Conservation (phyloP, 2,329 filamentous ascomycete species). For the Monosporascus sp. region DNA sequence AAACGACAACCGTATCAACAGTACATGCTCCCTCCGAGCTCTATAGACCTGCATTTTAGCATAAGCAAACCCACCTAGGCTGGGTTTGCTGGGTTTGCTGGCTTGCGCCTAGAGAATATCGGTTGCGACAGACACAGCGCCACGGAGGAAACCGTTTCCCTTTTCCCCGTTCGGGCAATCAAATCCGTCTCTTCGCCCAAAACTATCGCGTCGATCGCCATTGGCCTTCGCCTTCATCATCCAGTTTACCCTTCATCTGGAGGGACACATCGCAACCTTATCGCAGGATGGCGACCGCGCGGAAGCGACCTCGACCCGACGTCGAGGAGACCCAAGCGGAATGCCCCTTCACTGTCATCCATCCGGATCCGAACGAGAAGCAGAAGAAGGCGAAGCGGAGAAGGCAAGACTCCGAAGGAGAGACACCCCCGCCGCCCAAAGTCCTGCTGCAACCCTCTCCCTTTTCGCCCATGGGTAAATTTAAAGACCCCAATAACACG, state of each 20-base stretch:
- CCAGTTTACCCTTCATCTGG: background rate
- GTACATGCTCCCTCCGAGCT: too few species aligned
- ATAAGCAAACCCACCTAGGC: background rate
- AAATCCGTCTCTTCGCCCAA: background rate
- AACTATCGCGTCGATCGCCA: background rate
- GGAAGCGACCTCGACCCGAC: constrained; percentile 48
- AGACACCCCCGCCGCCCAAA: constrained; percentile 30
- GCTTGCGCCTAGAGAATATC: background rate
- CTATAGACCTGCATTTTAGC: background rate
- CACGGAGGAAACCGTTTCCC: constrained; percentile 1
- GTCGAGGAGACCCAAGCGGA: constrained; percentile 48
- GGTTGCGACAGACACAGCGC: background rate
- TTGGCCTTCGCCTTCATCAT: background rate
- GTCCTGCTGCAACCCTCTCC: constrained; percentile 47
- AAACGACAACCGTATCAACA: background rate
- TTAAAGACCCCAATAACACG: constrained; percentile 45
- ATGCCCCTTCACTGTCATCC: constrained; percentile 46
- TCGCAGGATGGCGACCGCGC: constrained; percentile 33
- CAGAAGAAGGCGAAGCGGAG: constrained; percentile 43
- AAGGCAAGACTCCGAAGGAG: constrained; percentile 41
- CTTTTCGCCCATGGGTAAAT: constrained; percentile 49
- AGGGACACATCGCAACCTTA: background rate
- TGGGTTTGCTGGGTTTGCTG: background rate
- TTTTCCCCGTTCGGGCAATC: background rate
- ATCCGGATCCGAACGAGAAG: constrained; percentile 42